Evolutionary conservation across 495 filamentous ascomycete species (phyloP), one percentile per base, ranked within the genome.

Genomic region (Sporormia fimetaria): DNA sequence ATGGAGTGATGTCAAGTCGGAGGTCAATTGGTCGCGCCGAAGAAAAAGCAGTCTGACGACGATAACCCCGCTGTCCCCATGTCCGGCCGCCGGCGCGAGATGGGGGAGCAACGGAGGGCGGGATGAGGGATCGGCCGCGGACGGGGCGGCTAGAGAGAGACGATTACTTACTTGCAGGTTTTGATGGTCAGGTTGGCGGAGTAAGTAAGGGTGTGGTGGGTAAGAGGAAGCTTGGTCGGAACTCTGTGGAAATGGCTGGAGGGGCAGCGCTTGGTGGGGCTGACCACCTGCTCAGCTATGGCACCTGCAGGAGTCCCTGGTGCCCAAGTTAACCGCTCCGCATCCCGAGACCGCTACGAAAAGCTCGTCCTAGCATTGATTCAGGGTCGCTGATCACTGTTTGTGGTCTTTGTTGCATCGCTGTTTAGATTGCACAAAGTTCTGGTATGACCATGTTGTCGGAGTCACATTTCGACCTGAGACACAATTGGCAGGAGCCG

Each of bases 101-200:
- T 23, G 29, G 47, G 27, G 22, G 32, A 12, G 18, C 12, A 23
- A 33, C 15, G 40, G 44, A 31, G 39, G 28, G 36, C 23, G 41
- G 40, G 47, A 42, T 29, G 40, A n/a, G 21, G 15, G 25, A 20
- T 37, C 51, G 51, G 51, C 51, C 51, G 51, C 51, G 51, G 51
- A 54, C 28, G 45, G 49, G 41, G 49, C 40, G 49, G 49, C 49
- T 38, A 48, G 40, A 29, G n/a, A 54, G 38, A 43, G 9, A 11
- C 30, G 14, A 23, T 11, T 32, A 54, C 51, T 54, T 54, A 54
- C 51, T 32, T 46, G 51, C 23, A 46, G 40, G 25, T 31, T 40
- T 44, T 36, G 41, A 26, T 23, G 22, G 45, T 34, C 21, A 23
- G 37, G 21, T 15, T 21, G 34, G 30, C 37, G 20, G 18, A 22